Base-by-base conservation (phyloP, 352 stramenopile species). In the Phytopythium ostracodes region DNA sequence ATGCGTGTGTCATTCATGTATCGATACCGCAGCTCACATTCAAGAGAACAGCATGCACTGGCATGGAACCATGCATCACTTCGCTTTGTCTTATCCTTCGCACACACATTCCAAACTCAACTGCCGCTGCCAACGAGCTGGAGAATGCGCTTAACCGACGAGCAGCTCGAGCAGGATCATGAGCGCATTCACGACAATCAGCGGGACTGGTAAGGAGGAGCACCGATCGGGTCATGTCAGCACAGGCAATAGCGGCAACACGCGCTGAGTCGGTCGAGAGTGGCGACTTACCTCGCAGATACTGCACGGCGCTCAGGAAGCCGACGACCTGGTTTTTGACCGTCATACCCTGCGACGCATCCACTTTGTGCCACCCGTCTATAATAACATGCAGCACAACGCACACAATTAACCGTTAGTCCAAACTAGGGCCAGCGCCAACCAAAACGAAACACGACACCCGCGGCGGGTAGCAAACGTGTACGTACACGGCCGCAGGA, bases 301-400 rank as follows among this genome's bases (percentile, higher is more conserved):
- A 96, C 67, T 92, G 87, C 56, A 96, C 85, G 6, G 87, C 85
- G 33, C 91, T 75, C 27, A 96, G 71, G 59, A 96, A 91, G 51
- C 87, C 85, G 33, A 94, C 73, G 66, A 93, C 67, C 68, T 96
- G 87, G 71, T 96, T 96, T 73, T 94, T 94, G 60, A 94, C 79
- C 36, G 83, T 91, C 80, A 87, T 78, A 56, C 87, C 87, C 56
- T 94, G 72, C 25, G 81, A 85, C 43, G 85, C 80, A 43, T 94
- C 86, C 56, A 94, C 75, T 55, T 81, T 77, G 69, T 96, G 80
- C 85, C 85, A 96, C 5, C 87, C 85, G 76, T 96, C 85, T 94
- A 64, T 22, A 60, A 52, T 9, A 38, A 29, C 53, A 17, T 49
- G 8, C 44, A 54, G 22, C 35, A 24, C 51, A 25, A 27, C 9